phyloP scores from a whole-genome alignment of 208 protist genomes.

The Entamoeba invadens region DNA sequence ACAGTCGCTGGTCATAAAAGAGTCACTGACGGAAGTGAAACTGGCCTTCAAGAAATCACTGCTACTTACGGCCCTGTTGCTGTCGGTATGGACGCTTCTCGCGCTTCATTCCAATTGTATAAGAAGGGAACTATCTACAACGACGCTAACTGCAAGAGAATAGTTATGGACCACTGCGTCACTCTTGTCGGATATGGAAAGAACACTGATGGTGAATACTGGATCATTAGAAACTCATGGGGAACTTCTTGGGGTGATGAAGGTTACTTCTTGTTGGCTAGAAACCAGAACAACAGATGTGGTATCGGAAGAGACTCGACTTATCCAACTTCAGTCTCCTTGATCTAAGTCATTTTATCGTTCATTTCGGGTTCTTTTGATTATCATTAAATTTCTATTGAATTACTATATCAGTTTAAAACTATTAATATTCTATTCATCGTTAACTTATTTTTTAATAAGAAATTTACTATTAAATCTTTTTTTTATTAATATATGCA shows the following conservation, averaged over 20 bases:
- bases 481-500: too few relatives aligned
- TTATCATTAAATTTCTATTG: too few relatives aligned
- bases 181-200: constrained; percentile 37
- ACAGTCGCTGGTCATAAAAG: neutral
- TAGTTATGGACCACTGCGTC: constrained; percentile 25
- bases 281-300: neutral
- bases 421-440: too few relatives aligned
- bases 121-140: constrained; percentile 22
- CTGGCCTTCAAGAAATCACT: neutral
- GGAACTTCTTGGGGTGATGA: constrained; percentile 29
- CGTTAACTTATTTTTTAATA: too few relatives aligned
- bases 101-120: constrained; percentile 35
- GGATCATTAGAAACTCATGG: constrained; percentile 32
- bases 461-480: too few relatives aligned
- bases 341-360: too few relatives aligned
- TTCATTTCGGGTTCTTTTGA: too few relatives aligned
- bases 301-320: neutral
- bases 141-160: neutral
- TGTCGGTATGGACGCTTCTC: constrained; percentile 31
- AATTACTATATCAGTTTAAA: too few relatives aligned
- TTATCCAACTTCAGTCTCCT: neutral
- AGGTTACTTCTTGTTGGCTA: constrained; percentile 30
- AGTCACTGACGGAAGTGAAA: neutral
- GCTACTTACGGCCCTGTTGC: constrained; percentile 22
- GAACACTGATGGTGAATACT: constrained; percentile 24